Percentiles rank a stretch among this genome's conserved stretches.
phyloP scores from a whole-genome alignment of 768 basidiomycete genomes.

The Polyporus arcularius region DNA sequence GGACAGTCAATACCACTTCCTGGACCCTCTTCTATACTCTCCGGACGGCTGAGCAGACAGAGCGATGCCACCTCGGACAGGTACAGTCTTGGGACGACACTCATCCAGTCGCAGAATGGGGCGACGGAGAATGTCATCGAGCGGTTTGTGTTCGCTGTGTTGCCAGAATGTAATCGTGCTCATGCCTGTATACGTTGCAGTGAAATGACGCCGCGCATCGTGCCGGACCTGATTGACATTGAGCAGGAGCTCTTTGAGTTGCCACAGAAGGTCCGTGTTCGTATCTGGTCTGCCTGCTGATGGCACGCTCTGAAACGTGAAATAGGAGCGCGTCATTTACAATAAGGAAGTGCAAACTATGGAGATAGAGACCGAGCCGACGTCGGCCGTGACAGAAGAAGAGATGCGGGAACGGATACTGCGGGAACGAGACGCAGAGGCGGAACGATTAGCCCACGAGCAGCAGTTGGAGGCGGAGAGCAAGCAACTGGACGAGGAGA shows the following conservation, averaged over 20 bases:
- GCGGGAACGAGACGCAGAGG: slow-evolving; percentile 69
- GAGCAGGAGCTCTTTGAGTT: slow-evolving; percentile 91
- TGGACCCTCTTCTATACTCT: slow-evolving; percentile 40
- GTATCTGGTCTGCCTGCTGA: background rate
- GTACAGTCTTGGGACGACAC: slow-evolving; percentile 44
- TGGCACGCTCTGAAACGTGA: background rate
- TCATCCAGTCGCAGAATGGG: slow-evolving; percentile 49
- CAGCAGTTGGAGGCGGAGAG: slow-evolving; percentile 83
- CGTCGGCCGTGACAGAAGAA: slow-evolving; percentile 48
- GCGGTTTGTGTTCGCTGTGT: slow-evolving; percentile 45
- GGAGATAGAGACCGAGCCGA: slow-evolving; percentile 55
- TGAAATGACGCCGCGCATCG: slow-evolving; percentile 60
- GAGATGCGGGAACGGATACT: slow-evolving; percentile 73
- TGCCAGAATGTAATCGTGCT: background rate
- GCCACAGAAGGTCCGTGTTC: slow-evolving; percentile 69
- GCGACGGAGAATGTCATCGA: slow-evolving; percentile 71
- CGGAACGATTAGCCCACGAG: slow-evolving; percentile 67
- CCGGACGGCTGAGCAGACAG: slow-evolving; percentile 69
- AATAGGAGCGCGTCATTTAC: slow-evolving; percentile 75
- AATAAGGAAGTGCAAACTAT: slow-evolving; percentile 86
- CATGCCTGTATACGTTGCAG: slow-evolving; percentile 35
- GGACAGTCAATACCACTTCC: slow-evolving; percentile 38
- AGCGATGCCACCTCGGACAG: slow-evolving; percentile 63
- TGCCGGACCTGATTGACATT: slow-evolving; percentile 83
- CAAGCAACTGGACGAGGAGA: slow-evolving; percentile 80